These are phyloP conservation scores for Akanthomyces lecanii DNA, from an alignment of 2,329 filamentous ascomycete species.

Conservation along the genomic window DNA sequence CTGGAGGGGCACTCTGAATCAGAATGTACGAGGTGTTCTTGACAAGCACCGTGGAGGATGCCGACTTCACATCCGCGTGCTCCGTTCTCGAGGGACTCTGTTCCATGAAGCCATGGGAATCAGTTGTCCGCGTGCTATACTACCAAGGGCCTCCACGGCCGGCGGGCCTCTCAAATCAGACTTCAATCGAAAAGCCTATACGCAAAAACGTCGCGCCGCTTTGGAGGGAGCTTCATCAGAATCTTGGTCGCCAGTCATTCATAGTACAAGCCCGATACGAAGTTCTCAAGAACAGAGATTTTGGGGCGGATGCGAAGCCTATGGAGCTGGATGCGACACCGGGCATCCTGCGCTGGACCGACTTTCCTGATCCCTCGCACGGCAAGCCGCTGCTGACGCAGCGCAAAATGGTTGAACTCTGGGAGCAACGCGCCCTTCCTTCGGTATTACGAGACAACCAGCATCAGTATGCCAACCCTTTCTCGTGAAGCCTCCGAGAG, in stretches of 20 bases:
- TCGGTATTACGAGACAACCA: slow-evolving; percentile 48
- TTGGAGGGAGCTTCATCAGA: slow-evolving; percentile 54
- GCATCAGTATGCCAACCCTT: slow-evolving; percentile 40
- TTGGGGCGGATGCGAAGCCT: slow-evolving; percentile 34
- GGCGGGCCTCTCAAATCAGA: slow-evolving; percentile 41
- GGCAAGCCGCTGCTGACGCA: slow-evolving; percentile 45
- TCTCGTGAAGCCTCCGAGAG: accelerated
- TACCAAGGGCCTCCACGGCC: slow-evolving; percentile 47
- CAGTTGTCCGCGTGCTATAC: slow-evolving; percentile 49
- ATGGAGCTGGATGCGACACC: slow-evolving; percentile 39
- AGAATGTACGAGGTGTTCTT: slow-evolving; percentile 58
- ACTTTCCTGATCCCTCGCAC: slow-evolving; percentile 55
- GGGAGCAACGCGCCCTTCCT: slow-evolving; percentile 45
- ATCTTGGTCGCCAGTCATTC: slow-evolving; percentile 54
- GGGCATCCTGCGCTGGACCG: slow-evolving; percentile 54
- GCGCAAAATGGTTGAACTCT: slow-evolving; percentile 54
- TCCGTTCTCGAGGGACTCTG: slow-evolving; percentile 54
- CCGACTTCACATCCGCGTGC: slow-evolving; percentile 45
- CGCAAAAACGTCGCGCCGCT: slow-evolving; percentile 34
- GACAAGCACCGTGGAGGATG: slow-evolving; percentile 47
- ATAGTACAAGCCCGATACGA: slow-evolving; percentile 53
- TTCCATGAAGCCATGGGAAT: slow-evolving; percentile 50
- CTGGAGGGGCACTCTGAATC: background rate
- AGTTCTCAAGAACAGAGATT: slow-evolving; percentile 43
- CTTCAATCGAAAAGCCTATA: slow-evolving; percentile 35